phyloP scores from a whole-genome alignment of 169 alveolate species.

The Plasmodium knowlesi region DNA sequence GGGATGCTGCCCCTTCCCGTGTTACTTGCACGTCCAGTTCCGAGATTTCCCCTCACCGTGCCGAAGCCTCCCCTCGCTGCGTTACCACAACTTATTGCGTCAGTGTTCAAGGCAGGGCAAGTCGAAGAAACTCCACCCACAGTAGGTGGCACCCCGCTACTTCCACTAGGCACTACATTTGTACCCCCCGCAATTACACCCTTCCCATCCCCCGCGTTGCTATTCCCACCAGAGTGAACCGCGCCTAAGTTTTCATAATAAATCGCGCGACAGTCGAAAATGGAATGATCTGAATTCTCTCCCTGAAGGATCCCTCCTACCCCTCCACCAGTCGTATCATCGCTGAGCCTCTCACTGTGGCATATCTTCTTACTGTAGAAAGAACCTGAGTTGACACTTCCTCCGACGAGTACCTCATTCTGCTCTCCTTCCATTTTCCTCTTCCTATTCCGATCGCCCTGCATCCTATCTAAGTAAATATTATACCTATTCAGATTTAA shows the following conservation, averaged over 20 bases:
- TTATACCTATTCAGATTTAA: conserved; percentile 15
- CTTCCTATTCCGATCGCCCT: conserved; percentile 26
- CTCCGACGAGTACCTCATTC: neutral
- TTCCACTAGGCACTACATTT: neutral
- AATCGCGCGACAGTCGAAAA: conserved; percentile 3
- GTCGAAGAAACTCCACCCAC: neutral
- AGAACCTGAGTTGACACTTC: neutral
- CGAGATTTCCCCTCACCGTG: neutral
- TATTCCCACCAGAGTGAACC: neutral
- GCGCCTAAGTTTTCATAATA: conserved; percentile 29
- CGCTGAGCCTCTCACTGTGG: neutral
- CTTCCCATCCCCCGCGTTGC: neutral
- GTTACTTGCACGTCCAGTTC: neutral
- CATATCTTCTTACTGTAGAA: conserved; percentile 12
- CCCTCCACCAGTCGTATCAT: neutral
- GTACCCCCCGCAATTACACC: too few relatives aligned
- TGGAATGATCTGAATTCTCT: conserved; percentile 17
- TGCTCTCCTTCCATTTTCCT: conserved; percentile 26
- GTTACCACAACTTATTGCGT: neutral
- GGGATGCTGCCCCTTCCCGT: neutral
- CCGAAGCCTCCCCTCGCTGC: neutral
- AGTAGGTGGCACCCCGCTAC: too few relatives aligned
- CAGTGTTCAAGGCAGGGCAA: neutral
- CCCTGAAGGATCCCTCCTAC: neutral
- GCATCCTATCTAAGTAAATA: conserved; percentile 17